These are phyloP conservation scores for Cutaneotrichosporon sp. DNA, from an alignment of 1,284 basidiomycete genomes.

Conservation along the genomic window DNA sequence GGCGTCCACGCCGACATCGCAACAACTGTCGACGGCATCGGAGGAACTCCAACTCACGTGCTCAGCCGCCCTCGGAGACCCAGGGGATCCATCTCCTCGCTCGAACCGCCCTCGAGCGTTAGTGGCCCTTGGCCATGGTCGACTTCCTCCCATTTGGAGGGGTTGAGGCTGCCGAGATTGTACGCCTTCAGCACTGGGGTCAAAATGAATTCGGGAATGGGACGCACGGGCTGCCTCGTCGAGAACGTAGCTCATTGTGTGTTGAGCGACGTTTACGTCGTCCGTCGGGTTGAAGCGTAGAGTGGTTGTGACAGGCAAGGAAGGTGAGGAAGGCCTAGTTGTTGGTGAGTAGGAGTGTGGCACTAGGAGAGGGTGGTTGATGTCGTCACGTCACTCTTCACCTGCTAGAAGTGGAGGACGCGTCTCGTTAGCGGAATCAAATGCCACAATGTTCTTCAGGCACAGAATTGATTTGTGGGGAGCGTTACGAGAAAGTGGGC, in stretches of 20 bases:
- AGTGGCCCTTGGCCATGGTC: constrained; percentile 51
- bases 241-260: constrained; percentile 14
- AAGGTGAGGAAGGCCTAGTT: neutral
- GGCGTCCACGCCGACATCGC: neutral
- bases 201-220: neutral
- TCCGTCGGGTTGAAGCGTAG: neutral
- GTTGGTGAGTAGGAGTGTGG: neutral
- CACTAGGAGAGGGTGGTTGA: too few relatives aligned
- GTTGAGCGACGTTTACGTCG: neutral
- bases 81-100: constrained; percentile 52
- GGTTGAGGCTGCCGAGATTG: constrained; percentile 47
- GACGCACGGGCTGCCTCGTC: constrained; percentile 19
- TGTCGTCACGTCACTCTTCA: neutral
- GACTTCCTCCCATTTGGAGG: constrained; percentile 51
- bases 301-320: neutral
- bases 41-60: constrained; percentile 34
- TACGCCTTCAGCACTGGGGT: constrained; percentile 52
- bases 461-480: neutral
- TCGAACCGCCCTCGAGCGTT: constrained; percentile 40
- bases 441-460: neutral
- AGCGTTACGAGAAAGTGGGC: too few relatives aligned
- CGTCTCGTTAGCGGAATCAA: neutral
- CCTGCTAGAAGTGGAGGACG: neutral
- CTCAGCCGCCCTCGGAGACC: constrained; percentile 43
- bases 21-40: neutral